These are phyloP conservation scores for Yamadazyma songkhlaensis DNA, from an alignment of 1,139 yeast genomes.

Conservation along the genomic window DNA sequence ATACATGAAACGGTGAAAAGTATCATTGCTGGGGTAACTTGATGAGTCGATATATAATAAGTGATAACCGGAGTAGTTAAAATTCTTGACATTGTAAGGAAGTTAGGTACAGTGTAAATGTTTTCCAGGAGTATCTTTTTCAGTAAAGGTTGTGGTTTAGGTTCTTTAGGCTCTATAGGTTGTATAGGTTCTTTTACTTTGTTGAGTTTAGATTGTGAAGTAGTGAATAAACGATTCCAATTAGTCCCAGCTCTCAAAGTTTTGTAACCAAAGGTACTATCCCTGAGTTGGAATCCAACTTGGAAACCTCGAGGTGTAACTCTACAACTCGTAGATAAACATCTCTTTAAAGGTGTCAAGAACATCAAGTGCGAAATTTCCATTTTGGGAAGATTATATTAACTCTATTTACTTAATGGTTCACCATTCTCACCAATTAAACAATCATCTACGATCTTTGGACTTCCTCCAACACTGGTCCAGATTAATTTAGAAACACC, in stretches of 20 bases:
- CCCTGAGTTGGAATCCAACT: too few relatives aligned
- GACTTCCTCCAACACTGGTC: constrained; percentile 88
- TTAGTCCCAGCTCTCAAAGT: too few relatives aligned
- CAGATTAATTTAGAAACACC: constrained; percentile 82
- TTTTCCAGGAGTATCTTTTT: constrained; percentile 36
- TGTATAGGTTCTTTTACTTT: too few relatives aligned
- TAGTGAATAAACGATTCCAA: too few relatives aligned
- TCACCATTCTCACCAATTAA: constrained; percentile 48
- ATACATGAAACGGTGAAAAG: constrained; percentile 81
- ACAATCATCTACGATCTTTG: constrained; percentile 52
- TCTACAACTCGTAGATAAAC: too few relatives aligned
- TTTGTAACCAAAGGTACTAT: too few relatives aligned
- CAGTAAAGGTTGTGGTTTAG: not conserved
- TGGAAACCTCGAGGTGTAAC: too few relatives aligned
- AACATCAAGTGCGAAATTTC: too few relatives aligned
- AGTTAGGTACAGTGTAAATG: constrained; percentile 79
- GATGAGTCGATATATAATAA: constrained; percentile 62
- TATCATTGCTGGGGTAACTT: constrained; percentile 61
- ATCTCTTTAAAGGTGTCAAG: too few relatives aligned
- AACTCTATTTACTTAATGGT: constrained; percentile 14
- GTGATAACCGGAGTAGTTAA: constrained; percentile 83
- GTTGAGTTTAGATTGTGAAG: too few relatives aligned
- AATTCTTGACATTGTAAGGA: constrained; percentile 77
- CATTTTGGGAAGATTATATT: too few relatives aligned
- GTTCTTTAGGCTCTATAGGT: not conserved